Evolutionary conservation across 2,329 filamentous ascomycete genomes (phyloP), one percentile per base, ranked within the genome.

Genomic region (Penicillium sp.): DNA sequence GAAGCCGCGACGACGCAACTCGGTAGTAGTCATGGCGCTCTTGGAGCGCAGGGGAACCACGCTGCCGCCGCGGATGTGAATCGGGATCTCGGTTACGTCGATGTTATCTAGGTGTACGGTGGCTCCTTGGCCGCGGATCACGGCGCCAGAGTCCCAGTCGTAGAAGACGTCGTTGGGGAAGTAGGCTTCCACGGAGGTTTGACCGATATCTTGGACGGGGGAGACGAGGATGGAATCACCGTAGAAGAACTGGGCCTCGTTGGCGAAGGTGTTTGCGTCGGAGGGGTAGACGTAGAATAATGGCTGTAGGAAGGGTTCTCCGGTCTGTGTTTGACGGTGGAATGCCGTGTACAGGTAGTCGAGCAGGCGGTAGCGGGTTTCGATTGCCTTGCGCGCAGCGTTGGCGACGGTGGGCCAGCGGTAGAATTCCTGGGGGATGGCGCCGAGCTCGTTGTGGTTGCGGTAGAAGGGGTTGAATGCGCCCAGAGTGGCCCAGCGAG

Each of bases 341-440:
- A 92, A 81, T 0, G 88, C 86, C 1, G 91, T 93, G 81, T 94
- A 93, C 62, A 91, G 83, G 78, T 93, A 93, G 70, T 93, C 91
- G 13, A 93, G 81, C n/a, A 93, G 81, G 35, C 85, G 83, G 79
- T 93, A 93, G n/a, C 91, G 85, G 53, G 88, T 87, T 33, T 84
- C 84, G 68, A 93, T 92, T 19, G 88, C 89, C 61, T 86, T 88
- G 59, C 84, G 84, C 0, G 89, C 89, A 0, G 89, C 88, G 9
- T 83, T 78, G 0, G 89, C 81, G 5, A 91, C 89, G 1, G 80
- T 76, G 0, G 81, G 78, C 88, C 89, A 93, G 50, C 81, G 84
- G 76, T 93, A 94, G 74, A 91, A 90, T 72, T 93, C 91, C 71
- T 93, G 91, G 0, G 81, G 73, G n/a, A 84, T 80, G 3, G 76